A percentile compares a stretch with the other conserved stretches of the same genome.
Conservation (phyloP, 139 green algal species). For the Tetradesmus obliquus region DNA sequence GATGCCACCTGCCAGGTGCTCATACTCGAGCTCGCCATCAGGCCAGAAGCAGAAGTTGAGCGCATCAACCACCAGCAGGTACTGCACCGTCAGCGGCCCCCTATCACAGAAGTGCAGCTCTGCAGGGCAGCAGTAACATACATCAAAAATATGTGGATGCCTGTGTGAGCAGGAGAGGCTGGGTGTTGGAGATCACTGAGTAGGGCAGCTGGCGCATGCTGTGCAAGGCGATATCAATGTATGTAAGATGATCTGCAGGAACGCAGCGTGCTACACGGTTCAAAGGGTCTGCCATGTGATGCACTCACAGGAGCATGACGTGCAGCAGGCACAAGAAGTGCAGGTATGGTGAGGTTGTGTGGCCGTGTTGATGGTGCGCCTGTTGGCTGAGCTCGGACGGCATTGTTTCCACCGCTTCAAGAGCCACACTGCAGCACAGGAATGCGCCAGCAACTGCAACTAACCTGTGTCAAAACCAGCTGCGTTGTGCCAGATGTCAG, state of each 20-base stretch:
- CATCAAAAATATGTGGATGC: not conserved
- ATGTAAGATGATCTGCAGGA: no score
- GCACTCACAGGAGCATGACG: not conserved
- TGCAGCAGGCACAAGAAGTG: not conserved
- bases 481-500: conserved; percentile 3
- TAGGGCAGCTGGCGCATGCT: not conserved
- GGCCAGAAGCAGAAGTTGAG: conserved; percentile 99
- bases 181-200: not conserved
- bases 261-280: no score
- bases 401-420: not conserved
- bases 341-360: no score
- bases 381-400: not conserved
- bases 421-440: no score
- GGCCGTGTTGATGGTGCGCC: not conserved
- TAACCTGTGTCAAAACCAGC: conserved; percentile 49
- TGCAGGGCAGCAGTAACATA: conserved; percentile 31
- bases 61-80: conserved; percentile 93
- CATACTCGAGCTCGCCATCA: conserved; percentile 91
- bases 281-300: no score
- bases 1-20: conserved; percentile 84
- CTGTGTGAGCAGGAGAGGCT: not conserved
- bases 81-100: conserved; percentile 76
- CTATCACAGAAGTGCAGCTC: conserved; percentile 79
- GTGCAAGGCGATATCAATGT: no score
- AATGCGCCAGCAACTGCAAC: not conserved